A percentile compares a stretch with the other conserved stretches of the same genome.
Evolutionary conservation across 148 eudicot genomes (phyloP).

Genomic region (Camellia sinensis): DNA sequence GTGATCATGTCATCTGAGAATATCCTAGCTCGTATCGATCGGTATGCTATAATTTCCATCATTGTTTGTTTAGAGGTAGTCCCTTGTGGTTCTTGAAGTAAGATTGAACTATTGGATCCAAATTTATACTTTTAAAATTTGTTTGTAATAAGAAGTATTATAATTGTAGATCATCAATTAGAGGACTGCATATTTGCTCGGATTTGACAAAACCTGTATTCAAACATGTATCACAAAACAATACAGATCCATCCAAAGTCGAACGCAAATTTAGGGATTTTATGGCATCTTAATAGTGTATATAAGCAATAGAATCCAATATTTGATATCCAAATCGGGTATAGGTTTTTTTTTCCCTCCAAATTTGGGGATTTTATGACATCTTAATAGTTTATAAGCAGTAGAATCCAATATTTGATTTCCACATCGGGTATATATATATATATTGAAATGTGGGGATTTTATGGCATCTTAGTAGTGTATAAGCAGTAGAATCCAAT

Average conservation of each 20-base stretch:
- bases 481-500: no score
- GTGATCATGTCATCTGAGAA: slow-evolving; percentile 74
- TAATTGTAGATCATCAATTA: no score
- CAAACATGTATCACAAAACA: no score
- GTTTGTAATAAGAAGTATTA: neutral
- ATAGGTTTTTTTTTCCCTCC: no score
- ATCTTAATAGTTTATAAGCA: neutral
- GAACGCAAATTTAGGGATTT: neutral
- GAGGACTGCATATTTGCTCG: neutral
- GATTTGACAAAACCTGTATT: neutral
- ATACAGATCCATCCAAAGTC: no score
- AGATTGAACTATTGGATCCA: neutral
- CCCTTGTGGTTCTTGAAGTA: neutral
- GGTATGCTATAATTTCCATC: slow-evolving; percentile 24
- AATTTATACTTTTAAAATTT: neutral
- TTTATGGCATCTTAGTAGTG: neutral
- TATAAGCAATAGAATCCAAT: no score
- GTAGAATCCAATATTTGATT: no score
- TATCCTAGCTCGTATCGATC: slow-evolving; percentile 49
- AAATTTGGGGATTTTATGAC: neutral
- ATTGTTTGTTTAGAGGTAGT: neutral
- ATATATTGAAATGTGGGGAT: neutral
- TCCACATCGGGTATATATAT: no score
- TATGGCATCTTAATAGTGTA: neutral
- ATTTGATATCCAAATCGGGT: no score